These are phyloP conservation scores for Tubosaeta sp. DNA, from an alignment of 768 basidiomycete species.

Conservation along the genomic window DNA sequence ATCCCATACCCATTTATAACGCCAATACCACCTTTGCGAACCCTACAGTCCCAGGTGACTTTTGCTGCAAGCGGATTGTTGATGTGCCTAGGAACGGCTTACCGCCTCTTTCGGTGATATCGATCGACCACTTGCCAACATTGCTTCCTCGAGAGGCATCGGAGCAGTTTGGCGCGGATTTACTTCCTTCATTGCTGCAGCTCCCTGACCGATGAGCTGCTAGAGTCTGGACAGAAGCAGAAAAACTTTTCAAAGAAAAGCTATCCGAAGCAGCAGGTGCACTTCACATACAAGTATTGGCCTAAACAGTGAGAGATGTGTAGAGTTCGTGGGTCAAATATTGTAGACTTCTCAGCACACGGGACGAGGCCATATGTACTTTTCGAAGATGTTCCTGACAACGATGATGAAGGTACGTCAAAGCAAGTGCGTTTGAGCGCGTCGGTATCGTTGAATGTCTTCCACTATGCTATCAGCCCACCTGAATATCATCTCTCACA, in stretches of 20 bases:
- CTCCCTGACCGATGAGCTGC: constrained; percentile 64
- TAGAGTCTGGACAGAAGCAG: constrained; percentile 85
- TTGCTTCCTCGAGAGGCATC: constrained; percentile 93
- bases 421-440: too few relatives aligned
- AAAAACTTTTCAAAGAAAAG: constrained; percentile 74
- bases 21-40: constrained; percentile 92
- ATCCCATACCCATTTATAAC: constrained; percentile 92
- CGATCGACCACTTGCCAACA: constrained; percentile 96
- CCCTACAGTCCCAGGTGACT: constrained; percentile 79
- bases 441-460: too few relatives aligned
- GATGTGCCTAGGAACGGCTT: constrained; percentile 41
- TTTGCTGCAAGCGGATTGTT: background rate
- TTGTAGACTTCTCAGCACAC: too few relatives aligned
- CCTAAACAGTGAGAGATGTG: background rate
- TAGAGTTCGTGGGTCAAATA: too few relatives aligned
- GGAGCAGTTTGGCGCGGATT: constrained; percentile 88
- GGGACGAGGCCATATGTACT: too few relatives aligned
- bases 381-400: too few relatives aligned
- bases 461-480: too few relatives aligned
- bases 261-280: constrained; percentile 44
- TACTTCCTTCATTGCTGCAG: constrained; percentile 78
- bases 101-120: constrained; percentile 77
- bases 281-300: background rate
- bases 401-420: too few relatives aligned
- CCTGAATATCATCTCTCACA: too few relatives aligned